These are phyloP conservation scores for Calonectria pseudoreteaudii DNA, from an alignment of 2,329 filamentous ascomycete genomes.

Conservation along the genomic window DNA sequence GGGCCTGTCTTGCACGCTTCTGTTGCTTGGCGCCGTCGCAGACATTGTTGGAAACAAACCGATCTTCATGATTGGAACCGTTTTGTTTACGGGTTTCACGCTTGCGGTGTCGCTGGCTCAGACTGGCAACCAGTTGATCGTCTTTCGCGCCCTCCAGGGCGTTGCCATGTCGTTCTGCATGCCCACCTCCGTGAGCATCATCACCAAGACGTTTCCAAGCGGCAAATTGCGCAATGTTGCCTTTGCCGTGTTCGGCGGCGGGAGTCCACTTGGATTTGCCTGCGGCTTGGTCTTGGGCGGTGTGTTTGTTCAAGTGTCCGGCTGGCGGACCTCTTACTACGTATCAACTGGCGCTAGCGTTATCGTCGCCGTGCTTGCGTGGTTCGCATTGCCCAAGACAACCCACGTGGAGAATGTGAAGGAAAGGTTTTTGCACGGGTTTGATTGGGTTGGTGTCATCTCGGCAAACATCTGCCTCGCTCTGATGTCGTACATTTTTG, in stretches of 20 bases:
- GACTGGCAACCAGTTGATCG: constrained; percentile 52
- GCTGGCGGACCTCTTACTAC: constrained; percentile 61
- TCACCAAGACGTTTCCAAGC: constrained; percentile 51
- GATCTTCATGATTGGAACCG: constrained; percentile 50
- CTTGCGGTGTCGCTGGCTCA: constrained; percentile 48
- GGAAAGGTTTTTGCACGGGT: constrained; percentile 14
- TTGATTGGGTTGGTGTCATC: constrained; percentile 25
- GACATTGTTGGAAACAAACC: constrained; percentile 51
- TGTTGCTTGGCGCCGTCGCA: constrained; percentile 52
- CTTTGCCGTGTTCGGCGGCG: constrained; percentile 59
- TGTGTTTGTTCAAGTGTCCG: constrained; percentile 59
- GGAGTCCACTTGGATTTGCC: constrained; percentile 60
- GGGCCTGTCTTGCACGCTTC: constrained; percentile 38
- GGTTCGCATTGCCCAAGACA: constrained; percentile 16
- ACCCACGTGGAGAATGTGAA: constrained; percentile 1
- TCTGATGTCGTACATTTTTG: constrained; percentile 24
- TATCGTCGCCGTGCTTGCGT: constrained; percentile 9
- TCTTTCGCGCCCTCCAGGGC: constrained; percentile 50
- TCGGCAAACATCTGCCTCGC: constrained; percentile 20
- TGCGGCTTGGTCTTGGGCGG: constrained; percentile 63
- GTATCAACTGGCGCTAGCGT: constrained; percentile 50
- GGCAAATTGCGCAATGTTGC: constrained; percentile 54
- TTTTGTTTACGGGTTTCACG: constrained; percentile 48
- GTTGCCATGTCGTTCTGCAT: constrained; percentile 52
- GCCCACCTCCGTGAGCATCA: constrained; percentile 51